These are phyloP conservation scores for Candida golubevii DNA, from an alignment of 805 yeast genomes.

Conservation along the genomic window DNA sequence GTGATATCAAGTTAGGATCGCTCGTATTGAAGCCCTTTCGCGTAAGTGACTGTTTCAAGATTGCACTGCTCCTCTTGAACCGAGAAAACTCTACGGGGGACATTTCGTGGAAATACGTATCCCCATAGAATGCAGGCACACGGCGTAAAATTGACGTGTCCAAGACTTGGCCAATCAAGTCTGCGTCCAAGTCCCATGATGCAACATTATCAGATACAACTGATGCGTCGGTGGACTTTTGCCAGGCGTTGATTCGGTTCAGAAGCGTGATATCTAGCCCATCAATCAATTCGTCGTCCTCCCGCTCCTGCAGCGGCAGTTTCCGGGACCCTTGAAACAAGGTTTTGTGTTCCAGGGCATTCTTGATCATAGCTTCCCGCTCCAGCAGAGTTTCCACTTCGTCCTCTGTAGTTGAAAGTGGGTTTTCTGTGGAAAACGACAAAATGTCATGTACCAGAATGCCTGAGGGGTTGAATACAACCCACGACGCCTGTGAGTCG, in stretches of 20 bases:
- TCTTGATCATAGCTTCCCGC: neutral
- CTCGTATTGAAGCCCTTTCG: conserved; percentile 7
- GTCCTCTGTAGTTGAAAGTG: conserved; percentile 11
- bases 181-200: conserved; percentile 19
- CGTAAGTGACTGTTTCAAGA: conserved; percentile 12
- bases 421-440: conserved; percentile 16
- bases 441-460: conserved; percentile 13
- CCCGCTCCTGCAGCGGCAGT: conserved; percentile 1
- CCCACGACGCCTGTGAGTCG: conserved; percentile 20
- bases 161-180: conserved; percentile 8
- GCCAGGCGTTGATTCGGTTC: conserved; percentile 16
- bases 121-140: conserved; percentile 17
- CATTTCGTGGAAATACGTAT: conserved; percentile 13
- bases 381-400: conserved; percentile 5
- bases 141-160: conserved; percentile 11
- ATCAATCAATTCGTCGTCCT: conserved; percentile 11
- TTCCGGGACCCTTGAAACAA: neutral
- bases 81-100: conserved; percentile 12
- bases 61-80: conserved; percentile 12
- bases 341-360: neutral
- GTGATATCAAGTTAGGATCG: conserved; percentile 12
- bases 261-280: conserved; percentile 11
- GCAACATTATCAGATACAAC: conserved; percentile 17
- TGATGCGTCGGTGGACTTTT: conserved; percentile 10
- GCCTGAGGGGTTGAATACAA: conserved; percentile 16